These are phyloP conservation scores for Camelina sativa DNA, from an alignment of 345 rosid species.

Conservation along the genomic window DNA sequence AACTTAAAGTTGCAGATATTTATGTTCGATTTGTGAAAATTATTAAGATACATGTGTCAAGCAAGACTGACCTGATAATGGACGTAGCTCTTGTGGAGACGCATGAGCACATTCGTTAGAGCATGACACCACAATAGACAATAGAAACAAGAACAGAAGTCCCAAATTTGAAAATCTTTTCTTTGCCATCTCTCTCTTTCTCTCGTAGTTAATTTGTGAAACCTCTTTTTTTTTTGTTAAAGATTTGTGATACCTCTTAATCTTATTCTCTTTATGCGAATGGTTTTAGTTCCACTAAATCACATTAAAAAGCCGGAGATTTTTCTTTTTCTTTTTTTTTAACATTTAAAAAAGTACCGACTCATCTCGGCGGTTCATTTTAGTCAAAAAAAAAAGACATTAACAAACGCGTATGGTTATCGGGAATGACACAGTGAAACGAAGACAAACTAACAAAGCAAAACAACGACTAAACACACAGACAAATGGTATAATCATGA, in stretches of 20 bases:
- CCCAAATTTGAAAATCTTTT: not conserved
- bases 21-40: not conserved
- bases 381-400: not conserved
- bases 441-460: not conserved
- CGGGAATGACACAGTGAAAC: not conserved
- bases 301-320: not conserved
- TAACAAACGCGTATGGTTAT: not conserved
- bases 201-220: not conserved
- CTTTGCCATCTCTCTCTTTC: not conserved
- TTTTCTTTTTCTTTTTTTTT: no score
- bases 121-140: not conserved
- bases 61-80: conserved; percentile 11
- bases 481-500: not conserved
- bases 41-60: not conserved
- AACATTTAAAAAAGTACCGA: no score
- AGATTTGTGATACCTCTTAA: not conserved
- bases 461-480: not conserved
- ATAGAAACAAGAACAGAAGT: not conserved
- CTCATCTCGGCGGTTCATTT: not conserved
- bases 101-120: not conserved
- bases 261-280: not conserved
- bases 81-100: not conserved
- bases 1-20: not conserved
- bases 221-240: not conserved
- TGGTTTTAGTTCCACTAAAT: not conserved